Conservation (phyloP, 208 protist species). For the Leishmania lainsoni region DNA sequence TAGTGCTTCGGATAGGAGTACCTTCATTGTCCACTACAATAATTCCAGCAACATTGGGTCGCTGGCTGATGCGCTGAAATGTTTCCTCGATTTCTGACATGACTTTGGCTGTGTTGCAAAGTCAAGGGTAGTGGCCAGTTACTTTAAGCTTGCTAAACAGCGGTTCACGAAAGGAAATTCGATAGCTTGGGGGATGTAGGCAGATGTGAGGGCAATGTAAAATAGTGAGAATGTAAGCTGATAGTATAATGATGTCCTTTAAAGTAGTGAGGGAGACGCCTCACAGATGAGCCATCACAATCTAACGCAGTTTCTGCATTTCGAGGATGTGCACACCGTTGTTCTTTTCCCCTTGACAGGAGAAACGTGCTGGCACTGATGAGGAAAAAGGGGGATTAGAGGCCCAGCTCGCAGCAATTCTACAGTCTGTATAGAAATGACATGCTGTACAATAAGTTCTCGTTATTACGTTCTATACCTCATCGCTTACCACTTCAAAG, state of each 20-base stretch:
- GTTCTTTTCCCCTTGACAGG: background rate
- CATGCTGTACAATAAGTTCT: background rate
- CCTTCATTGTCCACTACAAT: constrained; percentile 95
- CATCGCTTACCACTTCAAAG: background rate
- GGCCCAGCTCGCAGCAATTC: too few species aligned
- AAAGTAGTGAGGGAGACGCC: background rate
- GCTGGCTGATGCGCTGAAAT: constrained; percentile 94
- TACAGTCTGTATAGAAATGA: background rate
- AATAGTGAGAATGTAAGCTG: background rate
- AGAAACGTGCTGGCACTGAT: background rate
- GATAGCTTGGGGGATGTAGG: background rate
- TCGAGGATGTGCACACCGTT: background rate
- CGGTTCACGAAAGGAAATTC: background rate
- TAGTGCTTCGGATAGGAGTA: constrained; percentile 89
- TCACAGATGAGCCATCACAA: too few species aligned
- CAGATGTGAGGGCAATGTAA: background rate
- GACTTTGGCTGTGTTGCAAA: background rate
- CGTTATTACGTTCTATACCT: background rate
- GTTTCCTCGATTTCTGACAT: constrained; percentile 96
- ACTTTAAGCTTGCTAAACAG: background rate
- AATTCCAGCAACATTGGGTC: constrained; percentile 95
- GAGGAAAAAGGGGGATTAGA: background rate
- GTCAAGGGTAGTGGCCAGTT: background rate
- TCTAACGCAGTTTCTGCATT: background rate
- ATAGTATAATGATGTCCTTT: background rate